Percentiles rank a stretch among this genome's conserved stretches.
Evolutionary conservation across 352 stramenopile genomes (phyloP).

Genomic region (Phytophthora fragariaefolia): DNA sequence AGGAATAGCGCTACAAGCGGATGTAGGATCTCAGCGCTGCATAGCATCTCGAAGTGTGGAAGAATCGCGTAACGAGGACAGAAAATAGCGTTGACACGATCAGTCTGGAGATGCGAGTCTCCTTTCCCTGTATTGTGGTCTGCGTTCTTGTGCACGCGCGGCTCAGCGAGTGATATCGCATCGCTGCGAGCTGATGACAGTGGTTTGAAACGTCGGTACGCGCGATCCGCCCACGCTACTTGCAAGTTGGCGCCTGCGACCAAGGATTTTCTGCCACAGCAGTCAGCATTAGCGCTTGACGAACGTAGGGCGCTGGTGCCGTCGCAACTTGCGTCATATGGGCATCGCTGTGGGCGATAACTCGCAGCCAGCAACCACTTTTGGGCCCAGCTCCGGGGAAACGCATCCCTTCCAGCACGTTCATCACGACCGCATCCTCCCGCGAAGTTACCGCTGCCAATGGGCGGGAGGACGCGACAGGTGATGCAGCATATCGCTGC

Average conservation of each 20-base stretch:
- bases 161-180: conserved; percentile 3
- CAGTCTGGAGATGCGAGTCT: conserved; percentile 17
- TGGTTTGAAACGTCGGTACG: conserved; percentile 27
- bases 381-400: conserved; percentile 14
- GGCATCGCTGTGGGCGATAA: conserved; percentile 1
- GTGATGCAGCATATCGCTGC: conserved; percentile 4
- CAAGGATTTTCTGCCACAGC: conserved; percentile 10
- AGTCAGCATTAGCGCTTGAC: conserved; percentile 15
- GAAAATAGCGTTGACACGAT: conserved; percentile 34
- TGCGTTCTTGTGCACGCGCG: background rate
- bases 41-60: conserved; percentile 16
- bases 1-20: conserved; percentile 28
- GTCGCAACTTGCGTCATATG: conserved; percentile 16
- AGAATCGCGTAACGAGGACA: conserved; percentile 18
- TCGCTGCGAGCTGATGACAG: background rate
- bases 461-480: too few species aligned
- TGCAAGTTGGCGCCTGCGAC: background rate
- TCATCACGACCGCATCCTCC: background rate
- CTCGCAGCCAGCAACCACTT: background rate
- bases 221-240: conserved; percentile 1
- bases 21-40: conserved; percentile 7
- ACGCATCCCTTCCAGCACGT: conserved; percentile 14
- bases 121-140: too few species aligned
- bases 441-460: background rate
- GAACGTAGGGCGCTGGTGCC: conserved; percentile 15